Base-by-base conservation (phyloP, 2,329 filamentous ascomycete species). In the Trichoderma cornu-damae region DNA sequence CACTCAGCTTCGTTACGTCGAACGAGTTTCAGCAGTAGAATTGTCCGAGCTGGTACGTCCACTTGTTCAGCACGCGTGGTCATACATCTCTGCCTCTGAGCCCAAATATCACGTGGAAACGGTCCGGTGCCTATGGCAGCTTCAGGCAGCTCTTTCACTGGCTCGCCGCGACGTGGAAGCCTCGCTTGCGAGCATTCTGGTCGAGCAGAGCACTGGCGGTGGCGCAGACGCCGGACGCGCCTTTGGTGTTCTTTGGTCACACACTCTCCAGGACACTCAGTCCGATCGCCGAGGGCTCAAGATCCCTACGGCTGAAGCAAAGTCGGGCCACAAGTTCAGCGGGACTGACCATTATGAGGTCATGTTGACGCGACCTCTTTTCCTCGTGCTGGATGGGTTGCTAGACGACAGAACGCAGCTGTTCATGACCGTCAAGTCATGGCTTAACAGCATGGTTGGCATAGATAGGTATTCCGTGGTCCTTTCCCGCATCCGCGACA, bases 21-120 rank as follows among this genome's bases (percentile, higher is more conserved):
- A 76, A 48, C 79, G 82, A 49, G 79, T 86, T 42, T 68, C 75
- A 6, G 63, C 69, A 4, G 65, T 72, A n/a, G 78, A 84, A 22
- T 68, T 87, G 49, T 86, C 78, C 56, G 79, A 75, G 56, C 73
- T 96, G 7, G 81, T 93, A 4, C 78, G 83, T 18, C 79, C 82
- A 26, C 74, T 97, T 20, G 85, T 94, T 14, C 77, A 77, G 1
- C 81, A 86, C 57, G 79, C 93, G 0, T 99, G 94, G 94, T 71
- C 76, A 4, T 90, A 89, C 66, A 74, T 99, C 37, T 89, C 90
- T 0, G 86, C 89, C n/a, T 79, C 85, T 11, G 86, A 87, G 61
- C 91, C 92, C 0, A 96, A 96, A 68, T 95, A 93, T 63, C 94
- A 97, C 67, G 92, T 99, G 30, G 95, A 99, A 73, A 87, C 91